Conservation (phyloP, 2,329 filamentous ascomycete genomes). For the Beauveria scarabaeidicola region DNA sequence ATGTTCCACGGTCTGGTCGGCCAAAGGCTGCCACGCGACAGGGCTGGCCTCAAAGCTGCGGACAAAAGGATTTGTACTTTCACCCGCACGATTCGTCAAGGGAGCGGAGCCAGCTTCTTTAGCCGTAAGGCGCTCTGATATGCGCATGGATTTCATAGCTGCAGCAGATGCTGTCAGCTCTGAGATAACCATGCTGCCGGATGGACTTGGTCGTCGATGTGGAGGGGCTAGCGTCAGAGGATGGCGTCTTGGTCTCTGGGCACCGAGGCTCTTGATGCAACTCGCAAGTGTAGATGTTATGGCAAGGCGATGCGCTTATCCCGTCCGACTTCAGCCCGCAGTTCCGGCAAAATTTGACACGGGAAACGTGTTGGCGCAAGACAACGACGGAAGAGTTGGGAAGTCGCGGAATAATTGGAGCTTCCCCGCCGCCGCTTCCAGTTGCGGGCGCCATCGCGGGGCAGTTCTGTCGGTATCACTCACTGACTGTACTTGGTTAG, state of each 20-base stretch:
- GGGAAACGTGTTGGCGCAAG: conserved; percentile 1
- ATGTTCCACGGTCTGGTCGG: conserved; percentile 63
- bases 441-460: conserved; percentile 10
- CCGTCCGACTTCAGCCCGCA: not conserved
- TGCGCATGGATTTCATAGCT: conserved; percentile 22
- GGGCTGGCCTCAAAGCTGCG: conserved; percentile 69
- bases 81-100: conserved; percentile 28
- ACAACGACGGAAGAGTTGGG: not conserved
- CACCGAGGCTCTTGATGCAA: not conserved
- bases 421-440: conserved; percentile 9
- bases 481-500: not conserved
- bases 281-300: no score
- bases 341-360: not conserved
- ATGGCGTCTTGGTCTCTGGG: not conserved
- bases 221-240: not conserved
- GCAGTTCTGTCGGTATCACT: not conserved
- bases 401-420: conserved; percentile 10
- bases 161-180: conserved; percentile 29
- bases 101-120: conserved; percentile 14
- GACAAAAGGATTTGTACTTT: conserved; percentile 47
- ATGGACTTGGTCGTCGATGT: not conserved
- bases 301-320: not conserved
- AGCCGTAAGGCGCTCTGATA: conserved; percentile 16
- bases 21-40: conserved; percentile 88
- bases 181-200: conserved; percentile 27